Percentiles rank a stretch among this genome's conserved stretches.
These are phyloP conservation scores for Candida glucosophila DNA, from an alignment of 1,139 yeast genomes.

Conservation along the genomic window DNA sequence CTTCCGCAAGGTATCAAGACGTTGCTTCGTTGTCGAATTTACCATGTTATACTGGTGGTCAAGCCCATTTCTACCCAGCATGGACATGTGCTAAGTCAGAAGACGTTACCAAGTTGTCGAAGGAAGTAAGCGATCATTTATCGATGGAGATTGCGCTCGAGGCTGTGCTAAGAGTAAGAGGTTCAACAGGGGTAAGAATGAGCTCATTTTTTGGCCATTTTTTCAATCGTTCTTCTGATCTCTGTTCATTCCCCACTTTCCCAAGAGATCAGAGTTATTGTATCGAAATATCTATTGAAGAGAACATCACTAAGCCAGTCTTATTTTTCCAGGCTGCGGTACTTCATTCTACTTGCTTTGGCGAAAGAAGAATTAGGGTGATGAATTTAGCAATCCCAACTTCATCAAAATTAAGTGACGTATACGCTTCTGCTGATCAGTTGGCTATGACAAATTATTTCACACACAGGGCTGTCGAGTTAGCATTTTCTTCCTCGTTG, in stretches of 20 bases:
- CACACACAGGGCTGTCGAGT: slow-evolving; percentile 83
- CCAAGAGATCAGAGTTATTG: slow-evolving; percentile 95
- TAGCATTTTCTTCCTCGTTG: slow-evolving; percentile 57
- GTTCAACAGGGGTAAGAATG: slow-evolving; percentile 84
- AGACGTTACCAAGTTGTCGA: slow-evolving; percentile 81
- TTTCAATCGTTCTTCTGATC: slow-evolving; percentile 89
- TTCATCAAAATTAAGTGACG: slow-evolving; percentile 64
- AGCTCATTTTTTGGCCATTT: slow-evolving; percentile 86
- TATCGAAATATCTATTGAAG: slow-evolving; percentile 81
- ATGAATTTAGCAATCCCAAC: slow-evolving; percentile 87
- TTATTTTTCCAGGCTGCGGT: slow-evolving; percentile 91
- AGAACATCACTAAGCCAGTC: slow-evolving; percentile 69
- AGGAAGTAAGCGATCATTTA: slow-evolving; percentile 81
- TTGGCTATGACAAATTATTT: slow-evolving; percentile 74
- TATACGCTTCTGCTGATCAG: slow-evolving; percentile 95
- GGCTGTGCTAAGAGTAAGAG: slow-evolving; percentile 92
- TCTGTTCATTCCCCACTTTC: slow-evolving; percentile 93
- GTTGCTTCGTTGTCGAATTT: slow-evolving; percentile 86
- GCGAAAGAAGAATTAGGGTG: slow-evolving; percentile 92
- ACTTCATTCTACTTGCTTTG: slow-evolving; percentile 77
- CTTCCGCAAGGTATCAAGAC: slow-evolving; percentile 81
- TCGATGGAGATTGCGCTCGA: slow-evolving; percentile 88
- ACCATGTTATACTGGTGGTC: slow-evolving; percentile 94
- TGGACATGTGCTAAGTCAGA: slow-evolving; percentile 79
- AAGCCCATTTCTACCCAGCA: slow-evolving; percentile 93